Conservation (phyloP, 2,329 filamentous ascomycete species). For the Dryadomyces quercus-mongolicae region DNA sequence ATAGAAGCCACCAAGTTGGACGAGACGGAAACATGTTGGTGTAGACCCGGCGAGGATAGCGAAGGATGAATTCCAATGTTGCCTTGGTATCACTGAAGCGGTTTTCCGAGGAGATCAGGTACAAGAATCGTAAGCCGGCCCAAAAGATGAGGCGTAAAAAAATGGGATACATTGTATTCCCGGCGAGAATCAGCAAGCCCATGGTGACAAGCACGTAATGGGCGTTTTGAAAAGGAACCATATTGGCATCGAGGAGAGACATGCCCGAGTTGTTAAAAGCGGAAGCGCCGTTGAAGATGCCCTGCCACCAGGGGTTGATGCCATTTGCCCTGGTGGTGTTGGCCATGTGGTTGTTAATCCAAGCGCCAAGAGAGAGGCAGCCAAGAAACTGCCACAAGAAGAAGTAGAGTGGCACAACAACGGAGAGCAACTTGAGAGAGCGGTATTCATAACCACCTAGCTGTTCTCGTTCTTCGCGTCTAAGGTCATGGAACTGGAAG, state of each 20-base stretch:
- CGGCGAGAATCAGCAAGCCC: constrained; percentile 47
- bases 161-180: constrained; percentile 54
- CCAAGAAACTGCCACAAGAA: constrained; percentile 46
- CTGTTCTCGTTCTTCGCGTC: constrained; percentile 38
- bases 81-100: constrained; percentile 29
- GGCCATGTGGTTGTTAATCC: constrained; percentile 40
- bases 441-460: constrained; percentile 54
- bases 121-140: constrained; percentile 30
- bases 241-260: constrained; percentile 53
- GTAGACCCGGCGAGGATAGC: constrained; percentile 45
- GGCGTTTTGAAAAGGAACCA: constrained; percentile 45
- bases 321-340: constrained; percentile 38
- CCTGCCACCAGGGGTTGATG: constrained; percentile 55
- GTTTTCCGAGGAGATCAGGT: constrained; percentile 22
- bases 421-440: constrained; percentile 45
- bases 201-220: constrained; percentile 40
- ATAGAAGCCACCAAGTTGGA: constrained; percentile 54
- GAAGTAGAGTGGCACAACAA: constrained; percentile 50
- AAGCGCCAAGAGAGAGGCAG: constrained; percentile 47
- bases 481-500: constrained; percentile 27
- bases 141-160: constrained; percentile 50
- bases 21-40: constrained; percentile 51
- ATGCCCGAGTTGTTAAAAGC: constrained; percentile 65
- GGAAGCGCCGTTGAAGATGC: constrained; percentile 54
- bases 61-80: constrained; percentile 40